phyloP scores from a whole-genome alignment of 176 grass and related monocot genomes.

The Secale cereale region DNA sequence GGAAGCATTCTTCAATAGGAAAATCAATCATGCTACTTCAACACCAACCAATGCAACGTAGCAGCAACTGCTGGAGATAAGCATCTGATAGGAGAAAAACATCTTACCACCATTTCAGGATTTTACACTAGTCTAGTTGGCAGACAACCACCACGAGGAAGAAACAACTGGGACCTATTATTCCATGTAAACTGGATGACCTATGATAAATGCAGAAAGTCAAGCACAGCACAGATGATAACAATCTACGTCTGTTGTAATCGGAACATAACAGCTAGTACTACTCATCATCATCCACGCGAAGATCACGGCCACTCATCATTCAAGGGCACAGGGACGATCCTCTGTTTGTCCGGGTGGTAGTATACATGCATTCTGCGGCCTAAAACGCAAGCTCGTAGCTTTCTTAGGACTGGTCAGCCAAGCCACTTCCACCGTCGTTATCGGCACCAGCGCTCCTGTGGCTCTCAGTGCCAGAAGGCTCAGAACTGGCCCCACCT shows the following conservation, averaged over 20 bases:
- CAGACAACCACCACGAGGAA: not conserved
- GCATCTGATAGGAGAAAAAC: not conserved
- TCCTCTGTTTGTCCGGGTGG: slow-evolving; percentile 25
- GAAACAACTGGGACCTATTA: not conserved
- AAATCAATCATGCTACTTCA: not conserved
- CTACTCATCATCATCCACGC: slow-evolving; percentile 27
- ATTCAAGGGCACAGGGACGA: slow-evolving; percentile 46
- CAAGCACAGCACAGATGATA: not conserved
- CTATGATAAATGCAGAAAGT: slow-evolving; percentile 8
- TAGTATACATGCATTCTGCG: slow-evolving; percentile 35
- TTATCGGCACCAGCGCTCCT: slow-evolving; percentile 66
- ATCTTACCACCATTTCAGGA: not conserved
- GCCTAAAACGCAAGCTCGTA: slow-evolving; percentile 21
- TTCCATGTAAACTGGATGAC: slow-evolving; percentile 19
- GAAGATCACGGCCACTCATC: slow-evolving; percentile 42
- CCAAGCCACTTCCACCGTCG: slow-evolving; percentile 36
- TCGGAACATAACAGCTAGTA: not conserved
- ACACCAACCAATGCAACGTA: not conserved
- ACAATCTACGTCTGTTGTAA: slow-evolving; percentile 30
- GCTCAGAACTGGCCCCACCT: slow-evolving; percentile 21
- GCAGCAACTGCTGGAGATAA: not conserved
- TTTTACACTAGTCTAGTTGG: not conserved
- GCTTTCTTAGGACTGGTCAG: slow-evolving; percentile 1
- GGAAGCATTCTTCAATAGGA: not conserved
- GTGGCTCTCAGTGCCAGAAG: slow-evolving; percentile 44